Percentiles rank a stretch among this genome's conserved stretches.
Evolutionary conservation across 192 early-diverging fungal genomes (phyloP).

Genomic region (Hyaloraphidium curvatum): DNA sequence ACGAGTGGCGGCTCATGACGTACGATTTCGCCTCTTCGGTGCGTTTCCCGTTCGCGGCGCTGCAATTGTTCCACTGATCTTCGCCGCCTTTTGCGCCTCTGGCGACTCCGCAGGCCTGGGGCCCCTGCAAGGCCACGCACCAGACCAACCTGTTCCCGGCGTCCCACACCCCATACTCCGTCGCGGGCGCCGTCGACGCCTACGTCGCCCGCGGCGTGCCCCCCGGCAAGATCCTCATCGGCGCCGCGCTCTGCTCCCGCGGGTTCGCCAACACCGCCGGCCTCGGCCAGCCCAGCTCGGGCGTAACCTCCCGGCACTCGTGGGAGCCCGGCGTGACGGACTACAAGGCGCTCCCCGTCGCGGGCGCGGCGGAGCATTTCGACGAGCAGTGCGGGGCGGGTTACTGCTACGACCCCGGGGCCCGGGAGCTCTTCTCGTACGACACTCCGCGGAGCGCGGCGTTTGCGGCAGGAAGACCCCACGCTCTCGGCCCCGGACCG

Average conservation of each 20-base stretch:
- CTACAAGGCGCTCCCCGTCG: conserved; percentile 55
- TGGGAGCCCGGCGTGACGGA: conserved; percentile 89
- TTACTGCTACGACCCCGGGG: conserved; percentile 52
- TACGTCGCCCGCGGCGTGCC: conserved; percentile 59
- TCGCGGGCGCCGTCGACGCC: conserved; percentile 42
- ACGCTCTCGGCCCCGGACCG: no score
- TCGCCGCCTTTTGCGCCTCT: no score
- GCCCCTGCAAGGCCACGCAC: conserved; percentile 42
- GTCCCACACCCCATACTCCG: conserved; percentile 35
- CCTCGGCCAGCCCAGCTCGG: conserved; percentile 21
- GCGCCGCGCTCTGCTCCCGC: conserved; percentile 82
- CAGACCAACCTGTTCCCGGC: conserved; percentile 65
- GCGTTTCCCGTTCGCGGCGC: no score
- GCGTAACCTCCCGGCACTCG: conserved; percentile 46
- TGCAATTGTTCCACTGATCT: no score
- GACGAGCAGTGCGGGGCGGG: conserved; percentile 55
- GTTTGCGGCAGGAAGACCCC: no score
- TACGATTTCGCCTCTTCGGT: no score
- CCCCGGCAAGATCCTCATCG: conserved; percentile 66
- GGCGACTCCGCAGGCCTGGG: conserved; percentile 11
- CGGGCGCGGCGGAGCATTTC: conserved; percentile 48
- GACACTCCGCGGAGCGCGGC: conserved; percentile 48
- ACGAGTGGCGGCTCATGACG: conserved; percentile 84
- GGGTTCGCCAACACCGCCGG: conserved; percentile 67
- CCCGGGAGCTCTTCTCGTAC: conserved; percentile 58